phyloP scores from a whole-genome alignment of 495 filamentous ascomycete species.

The Penicillium alfredii region DNA sequence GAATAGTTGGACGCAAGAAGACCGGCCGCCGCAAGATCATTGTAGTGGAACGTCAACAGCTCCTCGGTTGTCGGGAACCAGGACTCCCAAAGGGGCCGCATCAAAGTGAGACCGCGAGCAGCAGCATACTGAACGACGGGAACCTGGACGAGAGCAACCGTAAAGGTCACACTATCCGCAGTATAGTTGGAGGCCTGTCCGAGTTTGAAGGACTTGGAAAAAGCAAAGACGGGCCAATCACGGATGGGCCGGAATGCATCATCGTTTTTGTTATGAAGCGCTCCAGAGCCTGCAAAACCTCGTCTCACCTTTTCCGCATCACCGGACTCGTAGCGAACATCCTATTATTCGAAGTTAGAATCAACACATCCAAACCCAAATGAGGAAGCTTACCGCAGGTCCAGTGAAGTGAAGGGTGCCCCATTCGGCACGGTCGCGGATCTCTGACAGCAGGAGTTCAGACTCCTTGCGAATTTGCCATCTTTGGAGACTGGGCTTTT shows the following conservation, averaged over 20 bases:
- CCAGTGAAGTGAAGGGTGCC: conserved; percentile 75
- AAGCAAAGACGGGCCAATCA: conserved; percentile 88
- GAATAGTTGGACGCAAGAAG: conserved; percentile 72
- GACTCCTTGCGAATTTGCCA: conserved; percentile 59
- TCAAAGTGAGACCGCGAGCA: conserved; percentile 69
- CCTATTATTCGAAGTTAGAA: conserved; percentile 30
- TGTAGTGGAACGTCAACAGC: conserved; percentile 68
- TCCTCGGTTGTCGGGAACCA: conserved; percentile 60
- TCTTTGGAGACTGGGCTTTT: conserved; percentile 42
- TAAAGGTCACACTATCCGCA: conserved; percentile 63
- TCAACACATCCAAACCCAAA: neutral
- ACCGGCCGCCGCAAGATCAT: conserved; percentile 60
- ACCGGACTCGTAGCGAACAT: conserved; percentile 63
- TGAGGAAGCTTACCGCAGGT: conserved; percentile 45
- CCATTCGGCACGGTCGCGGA: conserved; percentile 78
- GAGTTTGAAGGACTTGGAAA: conserved; percentile 72
- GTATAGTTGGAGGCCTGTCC: conserved; percentile 15
- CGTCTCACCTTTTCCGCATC: conserved; percentile 63
- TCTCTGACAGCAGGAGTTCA: conserved; percentile 70
- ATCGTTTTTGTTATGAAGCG: conserved; percentile 61
- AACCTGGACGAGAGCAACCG: conserved; percentile 75
- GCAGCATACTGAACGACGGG: conserved; percentile 84
- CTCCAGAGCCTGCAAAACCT: conserved; percentile 64
- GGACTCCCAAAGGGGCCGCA: conserved; percentile 83
- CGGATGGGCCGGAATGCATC: conserved; percentile 61